Base-by-base conservation (phyloP, 129 eudicot species). In the Chrysanthemum seticuspe region DNA sequence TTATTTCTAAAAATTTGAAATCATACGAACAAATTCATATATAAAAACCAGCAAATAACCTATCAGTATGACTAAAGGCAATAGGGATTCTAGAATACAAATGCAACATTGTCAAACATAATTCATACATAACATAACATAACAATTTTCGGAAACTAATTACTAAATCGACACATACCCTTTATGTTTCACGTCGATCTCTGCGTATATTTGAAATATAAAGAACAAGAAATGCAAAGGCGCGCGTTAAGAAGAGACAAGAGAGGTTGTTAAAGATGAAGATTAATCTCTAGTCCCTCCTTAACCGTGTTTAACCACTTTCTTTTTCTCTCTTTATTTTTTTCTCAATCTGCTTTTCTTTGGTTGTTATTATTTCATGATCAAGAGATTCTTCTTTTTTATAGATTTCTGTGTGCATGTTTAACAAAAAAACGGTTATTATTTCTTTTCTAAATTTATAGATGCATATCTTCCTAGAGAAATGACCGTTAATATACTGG, bases 241-340 rank as follows among this genome's bases (percentile, higher is more conserved):
- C 45, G 21, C 21, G 21, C 21, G 25, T 74, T 40, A 40, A 40
- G 45, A 40, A 40, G 45, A 40, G 45, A 40, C 45, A 40, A 40
- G 45, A 40, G 45, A 40, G 45, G 45, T 40, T 40, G 45, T 40
- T 40, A 40, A 40, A 40, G 45, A 40, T 40, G 45, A 40, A 40
- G 45, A 40, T 40, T 40, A 40, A 40, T 40, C 45, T 40, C 45
- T 5, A 40, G 45, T 40, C 53, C 76, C 82, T 52, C 77, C 75
- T 65, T 83, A 73, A 29, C 74, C 73, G 52, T 85, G 76, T 58
- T 61, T 81, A 57, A 62, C 67, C 62, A 27, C 68, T 60, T 55
- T 31, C 62, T 44, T 19, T 44, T 45, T 40, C 21, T 34, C 59
- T 11, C 44, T 45, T 56, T 16, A 57, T 52, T 54, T 68, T 1